phyloP scores from a whole-genome alignment of 2,329 filamentous ascomycete species.

The Xylariales sp. region DNA sequence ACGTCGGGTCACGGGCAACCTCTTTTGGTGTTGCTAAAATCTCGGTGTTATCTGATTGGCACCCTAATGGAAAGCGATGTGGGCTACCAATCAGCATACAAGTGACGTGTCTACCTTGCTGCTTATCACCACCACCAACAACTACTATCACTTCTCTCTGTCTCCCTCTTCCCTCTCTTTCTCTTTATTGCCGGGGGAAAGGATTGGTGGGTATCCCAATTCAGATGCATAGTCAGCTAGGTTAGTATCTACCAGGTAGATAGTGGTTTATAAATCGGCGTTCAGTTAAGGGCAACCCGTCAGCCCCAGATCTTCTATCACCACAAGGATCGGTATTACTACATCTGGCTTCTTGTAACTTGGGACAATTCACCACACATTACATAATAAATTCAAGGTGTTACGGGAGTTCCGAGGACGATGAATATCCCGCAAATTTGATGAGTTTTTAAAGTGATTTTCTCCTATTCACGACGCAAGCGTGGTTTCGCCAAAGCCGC shows the following conservation, averaged over 20 bases:
- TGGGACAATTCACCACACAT: background rate
- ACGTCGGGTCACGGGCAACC: no score
- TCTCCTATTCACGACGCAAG: background rate
- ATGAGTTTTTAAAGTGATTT: background rate
- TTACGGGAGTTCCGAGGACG: background rate
- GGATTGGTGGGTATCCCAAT: conserved; percentile 2
- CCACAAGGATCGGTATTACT: background rate
- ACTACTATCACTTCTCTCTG: no score
- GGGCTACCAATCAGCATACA: conserved; percentile 14
- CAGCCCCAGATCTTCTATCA: background rate
- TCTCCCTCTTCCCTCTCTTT: no score
- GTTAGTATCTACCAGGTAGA: background rate
- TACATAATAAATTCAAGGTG: background rate
- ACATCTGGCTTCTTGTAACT: conserved; percentile 1
- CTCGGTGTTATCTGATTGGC: background rate
- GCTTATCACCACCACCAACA: conserved; percentile 4
- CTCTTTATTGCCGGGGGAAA: background rate
- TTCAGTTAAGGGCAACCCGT: conserved; percentile 20
- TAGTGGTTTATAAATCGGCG: conserved; percentile 11
- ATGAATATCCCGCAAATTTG: no score
- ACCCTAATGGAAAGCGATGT: conserved; percentile 9
- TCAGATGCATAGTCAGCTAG: background rate
- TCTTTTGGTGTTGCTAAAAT: background rate
- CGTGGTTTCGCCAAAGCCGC: background rate
- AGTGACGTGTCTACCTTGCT: conserved; percentile 24